Evolutionary conservation across 2,329 filamentous ascomycete species (phyloP).

Genomic region (Hypoxylon sp.): DNA sequence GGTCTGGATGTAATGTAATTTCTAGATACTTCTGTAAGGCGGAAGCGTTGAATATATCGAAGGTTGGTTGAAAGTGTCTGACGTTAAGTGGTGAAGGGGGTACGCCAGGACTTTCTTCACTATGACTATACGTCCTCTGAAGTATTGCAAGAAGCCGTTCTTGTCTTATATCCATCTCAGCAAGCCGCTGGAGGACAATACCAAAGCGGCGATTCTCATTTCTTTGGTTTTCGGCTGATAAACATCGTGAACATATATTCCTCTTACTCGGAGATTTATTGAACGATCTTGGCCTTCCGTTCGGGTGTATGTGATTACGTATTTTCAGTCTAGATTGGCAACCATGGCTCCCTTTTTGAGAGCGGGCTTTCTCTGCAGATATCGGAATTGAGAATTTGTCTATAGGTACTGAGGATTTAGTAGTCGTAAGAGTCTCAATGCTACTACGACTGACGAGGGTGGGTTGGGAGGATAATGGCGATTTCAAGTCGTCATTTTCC

Average conservation of each 20-base stretch:
- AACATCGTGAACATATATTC: slow-evolving; percentile 12
- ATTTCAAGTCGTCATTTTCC: slow-evolving; percentile 9
- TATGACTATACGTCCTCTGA: slow-evolving; percentile 3
- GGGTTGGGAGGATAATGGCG: slow-evolving; percentile 10
- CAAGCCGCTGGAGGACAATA: slow-evolving; percentile 16
- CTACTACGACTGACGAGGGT: slow-evolving; percentile 24
- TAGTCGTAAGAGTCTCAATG: slow-evolving; percentile 9
- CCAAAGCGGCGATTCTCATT: neutral
- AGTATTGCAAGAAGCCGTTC: slow-evolving; percentile 24
- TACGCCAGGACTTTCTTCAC: neutral
- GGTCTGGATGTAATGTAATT: slow-evolving; percentile 33
- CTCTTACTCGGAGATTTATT: neutral
- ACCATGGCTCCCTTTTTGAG: neutral
- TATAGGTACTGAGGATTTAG: neutral
- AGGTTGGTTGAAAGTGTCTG: slow-evolving; percentile 8
- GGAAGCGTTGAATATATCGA: slow-evolving; percentile 17
- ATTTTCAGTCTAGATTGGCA: slow-evolving; percentile 3
- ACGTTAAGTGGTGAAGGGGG: neutral
- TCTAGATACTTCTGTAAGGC: slow-evolving; percentile 30
- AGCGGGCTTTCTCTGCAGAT: neutral
- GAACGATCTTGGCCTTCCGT: slow-evolving; percentile 3
- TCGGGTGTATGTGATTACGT: neutral
- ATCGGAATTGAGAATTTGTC: neutral
- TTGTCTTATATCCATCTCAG: slow-evolving; percentile 21
- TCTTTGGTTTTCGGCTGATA: neutral